Evolutionary conservation across 1,284 basidiomycete species (phyloP), one percentile per base, ranked within the genome.

Genomic region (Puccinia coronata): DNA sequence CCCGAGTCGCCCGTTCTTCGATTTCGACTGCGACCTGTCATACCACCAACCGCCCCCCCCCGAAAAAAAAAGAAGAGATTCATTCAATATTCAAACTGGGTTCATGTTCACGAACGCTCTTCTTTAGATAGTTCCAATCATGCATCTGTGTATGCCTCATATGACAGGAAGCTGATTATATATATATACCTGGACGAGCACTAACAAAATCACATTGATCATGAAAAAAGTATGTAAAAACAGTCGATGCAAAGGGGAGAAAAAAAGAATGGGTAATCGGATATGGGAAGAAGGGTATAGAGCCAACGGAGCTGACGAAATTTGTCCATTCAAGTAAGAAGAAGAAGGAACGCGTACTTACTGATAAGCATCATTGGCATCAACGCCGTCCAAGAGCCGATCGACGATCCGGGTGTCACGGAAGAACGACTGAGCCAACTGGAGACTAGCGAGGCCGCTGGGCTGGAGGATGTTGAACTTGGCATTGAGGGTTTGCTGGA

Each of bases 361-460:
- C 93, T 90, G 89, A 85, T 92, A 91, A 12, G 87, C 85, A 84
- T 94, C 93, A 85, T 96, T 96, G 73, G 88, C 87, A 83, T 89
- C 89, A 85, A 95, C 92, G 0, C 93, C 94, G 43, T 94, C 91
- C 14, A 97, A 90, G 76, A 98, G 92, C 47, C 92, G 90, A 82
- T 92, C 89, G 87, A 96, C 91, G 55, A 98, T 87, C 73, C 87
- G 88, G 12, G 91, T 93, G 83, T 95, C 92, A 23, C 90, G 89
- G 86, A 98, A 96, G 49, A 96, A 88, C 2, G 92, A 89, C 16
- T 95, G 88, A 14, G 91, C 91, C 31, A 97, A 88, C 83, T 95
- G 91, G 67, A 92, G 90, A 85, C 95, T 96, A 80, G 90, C 88
- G 0, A 92, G 92, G 36, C 88, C 88, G 39, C 94, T 91, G 53